phyloP scores from a whole-genome alignment of 257 asterid genomes.

The Orobanche coerulescens region DNA sequence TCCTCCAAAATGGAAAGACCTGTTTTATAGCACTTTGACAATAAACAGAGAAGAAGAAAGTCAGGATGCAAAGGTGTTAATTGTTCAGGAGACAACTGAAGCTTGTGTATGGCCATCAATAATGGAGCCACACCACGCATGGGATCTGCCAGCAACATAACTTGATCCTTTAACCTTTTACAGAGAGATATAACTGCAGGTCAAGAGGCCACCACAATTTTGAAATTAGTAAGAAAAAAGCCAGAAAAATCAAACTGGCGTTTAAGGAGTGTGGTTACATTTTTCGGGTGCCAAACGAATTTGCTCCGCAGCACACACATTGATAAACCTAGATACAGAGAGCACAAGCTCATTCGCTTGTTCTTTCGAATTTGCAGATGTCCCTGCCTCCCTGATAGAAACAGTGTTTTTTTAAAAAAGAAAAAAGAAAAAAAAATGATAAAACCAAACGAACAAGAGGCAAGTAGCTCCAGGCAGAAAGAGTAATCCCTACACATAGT shows the following conservation, averaged over 20 bases:
- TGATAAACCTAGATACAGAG: slow-evolving; percentile 57
- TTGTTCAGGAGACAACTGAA: slow-evolving; percentile 66
- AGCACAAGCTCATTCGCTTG: slow-evolving; percentile 46
- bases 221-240: slow-evolving; percentile 19
- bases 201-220: slow-evolving; percentile 22
- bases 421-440: neutral
- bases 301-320: slow-evolving; percentile 61
- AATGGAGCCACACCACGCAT: slow-evolving; percentile 81
- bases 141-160: slow-evolving; percentile 61
- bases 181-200: slow-evolving; percentile 76
- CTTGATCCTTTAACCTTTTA: slow-evolving; percentile 71
- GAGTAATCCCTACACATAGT: no score
- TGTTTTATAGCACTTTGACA: slow-evolving; percentile 72
- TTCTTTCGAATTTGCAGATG: slow-evolving; percentile 45
- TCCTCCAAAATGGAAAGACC: slow-evolving; percentile 70
- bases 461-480: no score
- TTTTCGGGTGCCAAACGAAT: slow-evolving; percentile 77
- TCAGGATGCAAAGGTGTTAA: slow-evolving; percentile 85
- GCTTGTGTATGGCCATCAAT: slow-evolving; percentile 64
- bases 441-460: neutral
- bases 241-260: slow-evolving; percentile 6
- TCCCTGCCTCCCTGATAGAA: slow-evolving; percentile 63
- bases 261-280: slow-evolving; percentile 34
- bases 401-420: neutral
- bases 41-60: slow-evolving; percentile 68